Conservation (phyloP, 306 rosid species). For the Cercis canadensis region DNA sequence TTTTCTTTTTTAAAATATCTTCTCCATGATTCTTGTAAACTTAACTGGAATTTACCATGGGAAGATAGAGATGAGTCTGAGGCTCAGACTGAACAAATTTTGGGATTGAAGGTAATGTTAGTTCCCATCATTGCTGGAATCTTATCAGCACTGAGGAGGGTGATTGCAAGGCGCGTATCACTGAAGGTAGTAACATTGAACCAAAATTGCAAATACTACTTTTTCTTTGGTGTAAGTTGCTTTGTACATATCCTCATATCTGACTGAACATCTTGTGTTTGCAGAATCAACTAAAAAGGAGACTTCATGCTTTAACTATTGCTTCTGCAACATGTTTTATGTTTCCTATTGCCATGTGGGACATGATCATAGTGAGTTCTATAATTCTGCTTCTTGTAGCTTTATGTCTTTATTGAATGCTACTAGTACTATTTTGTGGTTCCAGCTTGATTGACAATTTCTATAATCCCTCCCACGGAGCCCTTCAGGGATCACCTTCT, state of each 20-base stretch:
- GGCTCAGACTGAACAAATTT: conserved; percentile 62
- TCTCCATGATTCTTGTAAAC: conserved; percentile 49
- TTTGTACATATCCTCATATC: conserved; percentile 28
- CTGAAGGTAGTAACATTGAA: conserved; percentile 69
- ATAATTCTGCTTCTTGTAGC: conserved; percentile 3
- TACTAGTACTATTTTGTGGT: conserved; percentile 17
- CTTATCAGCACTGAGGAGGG: conserved; percentile 90
- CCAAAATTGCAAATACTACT: conserved; percentile 33
- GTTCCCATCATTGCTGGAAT: conserved; percentile 90
- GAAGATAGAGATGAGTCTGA: conserved; percentile 70
- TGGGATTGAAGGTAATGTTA: conserved; percentile 75
- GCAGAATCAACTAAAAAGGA: conserved; percentile 96
- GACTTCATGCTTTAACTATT: conserved; percentile 91
- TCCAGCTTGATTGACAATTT: conserved; percentile 27
- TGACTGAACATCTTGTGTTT: conserved; percentile 40
- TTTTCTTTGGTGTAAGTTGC: conserved; percentile 32
- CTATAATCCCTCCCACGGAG: conserved; percentile 12
- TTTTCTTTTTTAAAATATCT: neutral
- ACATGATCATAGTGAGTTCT: conserved; percentile 80
- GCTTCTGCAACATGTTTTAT: conserved; percentile 97
- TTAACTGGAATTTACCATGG: conserved; percentile 79
- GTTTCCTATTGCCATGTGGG: conserved; percentile 99
- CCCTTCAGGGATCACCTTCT: conserved; percentile 83
- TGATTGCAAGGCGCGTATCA: conserved; percentile 91
- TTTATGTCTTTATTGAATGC: conserved; percentile 27